phyloP scores from a whole-genome alignment of 768 basidiomycete species.

The Nevesoporus exiguus region DNA sequence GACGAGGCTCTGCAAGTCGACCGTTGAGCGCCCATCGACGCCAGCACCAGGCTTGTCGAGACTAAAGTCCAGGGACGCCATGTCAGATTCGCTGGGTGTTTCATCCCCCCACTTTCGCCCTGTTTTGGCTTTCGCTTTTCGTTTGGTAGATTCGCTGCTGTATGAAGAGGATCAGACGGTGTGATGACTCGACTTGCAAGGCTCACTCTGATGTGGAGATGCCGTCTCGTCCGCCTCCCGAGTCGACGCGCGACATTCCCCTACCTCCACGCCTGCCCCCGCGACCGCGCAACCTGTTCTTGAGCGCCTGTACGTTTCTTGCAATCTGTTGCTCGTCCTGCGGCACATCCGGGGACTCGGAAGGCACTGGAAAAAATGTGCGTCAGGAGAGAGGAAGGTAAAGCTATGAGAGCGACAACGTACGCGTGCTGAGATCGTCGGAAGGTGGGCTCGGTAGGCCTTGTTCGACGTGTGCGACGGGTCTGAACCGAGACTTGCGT shows the following conservation, averaged over 20 bases:
- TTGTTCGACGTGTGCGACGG: conserved; percentile 32
- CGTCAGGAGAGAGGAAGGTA: background rate
- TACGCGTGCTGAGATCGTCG: conserved; percentile 59
- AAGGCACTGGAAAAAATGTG: conserved; percentile 37
- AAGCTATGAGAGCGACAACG: conserved; percentile 9
- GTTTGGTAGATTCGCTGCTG: conserved; percentile 60
- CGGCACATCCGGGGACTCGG: conserved; percentile 46
- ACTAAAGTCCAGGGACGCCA: conserved; percentile 92
- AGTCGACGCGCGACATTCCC: conserved; percentile 44
- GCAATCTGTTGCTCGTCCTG: conserved; percentile 89
- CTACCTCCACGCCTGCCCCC: conserved; percentile 59
- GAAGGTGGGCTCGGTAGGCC: conserved; percentile 46
- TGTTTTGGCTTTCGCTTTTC: conserved; percentile 61
- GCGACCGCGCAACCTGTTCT: conserved; percentile 75
- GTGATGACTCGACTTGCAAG: background rate
- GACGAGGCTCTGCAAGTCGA: conserved; percentile 60
- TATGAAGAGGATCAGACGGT: conserved; percentile 29
- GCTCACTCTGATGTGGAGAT: conserved; percentile 69
- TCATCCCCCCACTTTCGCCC: conserved; percentile 94
- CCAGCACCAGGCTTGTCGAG: conserved; percentile 46
- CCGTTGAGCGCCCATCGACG: conserved; percentile 30
- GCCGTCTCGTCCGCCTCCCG: conserved; percentile 58
- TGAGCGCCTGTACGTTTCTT: conserved; percentile 87
- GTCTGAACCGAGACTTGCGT: conserved; percentile 61
- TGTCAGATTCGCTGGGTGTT: conserved; percentile 77